Conservation (phyloP, 2,329 filamentous ascomycete genomes). For the Cytospora mali region DNA sequence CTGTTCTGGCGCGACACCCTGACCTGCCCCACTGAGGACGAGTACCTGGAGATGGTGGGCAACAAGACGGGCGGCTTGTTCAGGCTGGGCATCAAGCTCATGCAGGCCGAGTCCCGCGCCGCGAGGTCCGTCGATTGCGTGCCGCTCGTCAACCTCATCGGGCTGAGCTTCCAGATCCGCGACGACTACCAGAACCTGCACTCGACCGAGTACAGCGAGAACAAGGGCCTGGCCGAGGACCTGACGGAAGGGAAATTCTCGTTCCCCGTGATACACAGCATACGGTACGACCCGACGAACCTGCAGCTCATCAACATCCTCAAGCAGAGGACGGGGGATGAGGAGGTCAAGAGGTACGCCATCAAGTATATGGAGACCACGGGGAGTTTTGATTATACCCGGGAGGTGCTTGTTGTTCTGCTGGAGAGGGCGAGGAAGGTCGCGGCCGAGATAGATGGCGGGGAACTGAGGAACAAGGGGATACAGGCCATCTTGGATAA, state of each 20-base stretch:
- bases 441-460: slow-evolving; percentile 66
- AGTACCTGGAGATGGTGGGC: slow-evolving; percentile 92
- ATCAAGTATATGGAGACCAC: slow-evolving; percentile 88
- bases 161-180: slow-evolving; percentile 86
- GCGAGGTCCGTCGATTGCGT: slow-evolving; percentile 65
- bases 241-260: slow-evolving; percentile 97
- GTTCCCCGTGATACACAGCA: slow-evolving; percentile 92
- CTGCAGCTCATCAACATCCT: slow-evolving; percentile 88
- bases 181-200: slow-evolving; percentile 93
- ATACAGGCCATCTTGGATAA: slow-evolving; percentile 70
- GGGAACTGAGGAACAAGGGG: slow-evolving; percentile 50
- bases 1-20: slow-evolving; percentile 86
- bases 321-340: slow-evolving; percentile 83
- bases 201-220: slow-evolving; percentile 73
- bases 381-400: slow-evolving; percentile 86
- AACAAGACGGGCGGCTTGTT: slow-evolving; percentile 92
- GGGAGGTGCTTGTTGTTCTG: slow-evolving; percentile 65
- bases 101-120: slow-evolving; percentile 71
- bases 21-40: slow-evolving; percentile 81
- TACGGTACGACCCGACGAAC: slow-evolving; percentile 73
- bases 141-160: slow-evolving; percentile 81
- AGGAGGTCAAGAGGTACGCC: slow-evolving; percentile 89
- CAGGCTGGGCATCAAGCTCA: slow-evolving; percentile 80
- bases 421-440: slow-evolving; percentile 64
- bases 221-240: slow-evolving; percentile 95